Base-by-base conservation (phyloP, 2,329 filamentous ascomycete species). In the Xylariaceae sp. region DNA sequence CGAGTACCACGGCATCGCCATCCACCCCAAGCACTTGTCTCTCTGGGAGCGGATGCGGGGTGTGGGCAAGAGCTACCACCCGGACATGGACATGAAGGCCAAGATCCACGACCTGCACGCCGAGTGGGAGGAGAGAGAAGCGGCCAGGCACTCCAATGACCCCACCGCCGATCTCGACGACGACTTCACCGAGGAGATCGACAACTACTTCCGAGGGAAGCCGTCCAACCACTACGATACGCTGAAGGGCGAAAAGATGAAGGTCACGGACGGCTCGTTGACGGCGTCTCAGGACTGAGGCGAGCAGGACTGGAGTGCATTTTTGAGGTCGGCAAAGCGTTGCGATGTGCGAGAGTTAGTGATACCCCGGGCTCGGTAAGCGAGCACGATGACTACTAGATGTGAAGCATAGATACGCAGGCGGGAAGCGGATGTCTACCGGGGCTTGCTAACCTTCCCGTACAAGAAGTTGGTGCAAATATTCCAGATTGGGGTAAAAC, bases 1-100 rank as follows among this genome's bases (percentile, higher is more conserved):
- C 19, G 86, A 95, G 31, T 96, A 96, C 67, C 89, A 94, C 63
- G 90, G 90, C 46, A 80, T 94, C 34, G 90, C 90, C 39, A 79
- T 96, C 39, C 88, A 96, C 68, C 82, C 86, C 30, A 76, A 83
- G 58, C 90, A 96, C 56, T 66, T 96, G 43, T 90, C 83, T 5
- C 58, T 89, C 32, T 96, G 86, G 83, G 90, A 96, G 71, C 80
- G 86, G 41, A 60, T 85, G 43, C 72, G 75, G 35, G 88, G 87
- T 32, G 72, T 83, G 13, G 78, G 81, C 59, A 93, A 92, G 69
- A 58, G 74, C 55, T 96, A 95, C 66, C 68, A 95, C 59, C 77
- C 88, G 6, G 79, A 85, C 42, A 65, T 80, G 32, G 90, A 96
- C 68, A 86, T 83, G 65, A 75, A 83, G 64, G 71, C 80, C 57